These are phyloP conservation scores for Amanita inopinata DNA, from an alignment of 768 basidiomycete species.

Conservation along the genomic window DNA sequence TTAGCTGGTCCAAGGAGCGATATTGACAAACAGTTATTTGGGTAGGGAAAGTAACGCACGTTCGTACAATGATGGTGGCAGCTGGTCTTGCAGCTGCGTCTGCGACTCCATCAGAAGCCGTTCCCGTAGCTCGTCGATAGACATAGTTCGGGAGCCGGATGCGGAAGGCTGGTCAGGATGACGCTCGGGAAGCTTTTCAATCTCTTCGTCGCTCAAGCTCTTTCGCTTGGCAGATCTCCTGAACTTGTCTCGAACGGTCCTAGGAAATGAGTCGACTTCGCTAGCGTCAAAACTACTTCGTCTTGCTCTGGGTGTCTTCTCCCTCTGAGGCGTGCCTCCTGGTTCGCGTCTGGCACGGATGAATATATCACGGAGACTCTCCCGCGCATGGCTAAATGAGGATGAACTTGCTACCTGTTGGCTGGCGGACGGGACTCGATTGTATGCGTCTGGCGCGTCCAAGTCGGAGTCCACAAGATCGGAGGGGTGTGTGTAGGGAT, in stretches of 20 bases:
- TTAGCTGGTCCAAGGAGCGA: conserved; percentile 17
- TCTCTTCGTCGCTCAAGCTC: conserved; percentile 63
- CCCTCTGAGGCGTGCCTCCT: conserved; percentile 54
- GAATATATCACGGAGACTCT: conserved; percentile 57
- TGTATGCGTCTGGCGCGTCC: conserved; percentile 2
- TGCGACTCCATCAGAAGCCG: conserved; percentile 21
- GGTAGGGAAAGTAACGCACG: conserved; percentile 20
- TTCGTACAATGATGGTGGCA: conserved; percentile 21
- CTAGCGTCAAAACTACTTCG: conserved; percentile 53
- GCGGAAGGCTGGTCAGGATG: conserved; percentile 14
- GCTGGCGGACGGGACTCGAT: not conserved
- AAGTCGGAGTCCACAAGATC: conserved; percentile 32
- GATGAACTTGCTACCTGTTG: not conserved
- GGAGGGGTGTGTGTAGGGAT: conserved; percentile 50
- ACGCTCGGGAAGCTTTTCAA: conserved; percentile 29
- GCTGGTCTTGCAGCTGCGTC: conserved; percentile 27
- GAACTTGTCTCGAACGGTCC: conserved; percentile 28
- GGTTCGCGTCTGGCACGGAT: conserved; percentile 55
- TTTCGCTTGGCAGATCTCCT: conserved; percentile 41
- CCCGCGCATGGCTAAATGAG: conserved; percentile 34
- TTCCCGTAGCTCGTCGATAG: conserved; percentile 19
- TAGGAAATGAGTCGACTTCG: conserved; percentile 48
- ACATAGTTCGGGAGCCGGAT: conserved; percentile 9
- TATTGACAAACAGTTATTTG: too few species aligned
- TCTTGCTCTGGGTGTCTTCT: conserved; percentile 16